Percentiles rank a stretch among this genome's conserved stretches.
Conservation (phyloP, 148 eudicot genomes). For the Simmondsia chinensis region DNA sequence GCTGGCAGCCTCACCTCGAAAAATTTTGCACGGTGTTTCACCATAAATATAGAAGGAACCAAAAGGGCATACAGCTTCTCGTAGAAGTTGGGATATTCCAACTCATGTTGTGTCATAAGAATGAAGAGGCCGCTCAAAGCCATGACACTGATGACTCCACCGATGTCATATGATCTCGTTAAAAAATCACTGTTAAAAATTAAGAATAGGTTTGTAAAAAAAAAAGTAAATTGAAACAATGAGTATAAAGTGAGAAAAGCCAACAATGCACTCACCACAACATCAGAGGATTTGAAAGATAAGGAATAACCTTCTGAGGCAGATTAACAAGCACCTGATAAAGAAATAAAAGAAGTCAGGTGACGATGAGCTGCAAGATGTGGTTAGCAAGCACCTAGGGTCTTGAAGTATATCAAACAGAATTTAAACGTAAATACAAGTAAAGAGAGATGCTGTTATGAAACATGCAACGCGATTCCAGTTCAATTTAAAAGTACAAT, state of each 20-base stretch:
- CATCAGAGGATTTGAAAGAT: slow-evolving; percentile 68
- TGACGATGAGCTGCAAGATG: too few species aligned
- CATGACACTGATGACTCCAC: slow-evolving; percentile 97
- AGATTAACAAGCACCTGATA: slow-evolving; percentile 81
- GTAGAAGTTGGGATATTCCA: slow-evolving; percentile 84
- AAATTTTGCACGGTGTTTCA: slow-evolving; percentile 84
- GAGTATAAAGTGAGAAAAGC: background rate
- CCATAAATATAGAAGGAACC: slow-evolving; percentile 79
- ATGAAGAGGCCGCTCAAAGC: slow-evolving; percentile 75
- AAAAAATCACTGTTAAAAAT: slow-evolving; percentile 76
- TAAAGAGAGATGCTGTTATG: too few species aligned
- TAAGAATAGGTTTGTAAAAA: background rate
- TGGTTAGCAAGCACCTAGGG: too few species aligned
- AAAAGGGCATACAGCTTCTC: slow-evolving; percentile 87
- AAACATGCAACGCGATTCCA: too few species aligned
- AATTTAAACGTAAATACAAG: too few species aligned
- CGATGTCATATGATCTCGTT: slow-evolving; percentile 92
- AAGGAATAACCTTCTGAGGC: slow-evolving; percentile 72
- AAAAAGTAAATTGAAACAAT: background rate
- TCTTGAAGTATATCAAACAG: too few species aligned
- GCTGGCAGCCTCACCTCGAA: slow-evolving; percentile 60
- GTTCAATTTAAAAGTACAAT: too few species aligned
- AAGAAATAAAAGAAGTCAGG: background rate
- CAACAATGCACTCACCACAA: slow-evolving; percentile 44
- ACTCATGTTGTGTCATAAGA: slow-evolving; percentile 81